These are phyloP conservation scores for Aureobasidium subglaciale DNA, from an alignment of 2,329 filamentous ascomycete genomes.

Conservation along the genomic window DNA sequence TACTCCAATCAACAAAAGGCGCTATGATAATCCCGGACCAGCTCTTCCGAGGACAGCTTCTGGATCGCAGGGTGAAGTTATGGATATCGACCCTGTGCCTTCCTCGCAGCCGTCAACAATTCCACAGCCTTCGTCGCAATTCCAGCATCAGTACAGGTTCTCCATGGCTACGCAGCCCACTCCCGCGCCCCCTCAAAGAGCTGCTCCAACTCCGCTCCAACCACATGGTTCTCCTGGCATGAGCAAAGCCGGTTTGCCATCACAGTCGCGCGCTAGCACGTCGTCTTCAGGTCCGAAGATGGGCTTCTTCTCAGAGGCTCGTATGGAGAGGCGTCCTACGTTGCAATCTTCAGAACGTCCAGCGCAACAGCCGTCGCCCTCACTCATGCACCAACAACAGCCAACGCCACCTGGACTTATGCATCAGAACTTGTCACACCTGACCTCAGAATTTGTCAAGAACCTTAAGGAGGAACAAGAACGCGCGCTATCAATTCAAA, in stretches of 20 bases:
- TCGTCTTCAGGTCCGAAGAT: slow-evolving; percentile 26
- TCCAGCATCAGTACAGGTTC: slow-evolving; percentile 26
- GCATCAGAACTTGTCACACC: slow-evolving; percentile 16
- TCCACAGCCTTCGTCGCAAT: slow-evolving; percentile 10
- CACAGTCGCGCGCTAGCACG: slow-evolving; percentile 16
- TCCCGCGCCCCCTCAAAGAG: slow-evolving; percentile 23
- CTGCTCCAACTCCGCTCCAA: slow-evolving; percentile 20
- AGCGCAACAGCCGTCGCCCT: slow-evolving; percentile 1
- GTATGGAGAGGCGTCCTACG: slow-evolving; percentile 24
- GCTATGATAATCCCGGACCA: slow-evolving; percentile 36
- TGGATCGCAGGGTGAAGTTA: slow-evolving; percentile 36
- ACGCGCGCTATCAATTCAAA: slow-evolving; percentile 23
- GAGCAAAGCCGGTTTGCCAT: slow-evolving; percentile 20
- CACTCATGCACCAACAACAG: slow-evolving; percentile 15
- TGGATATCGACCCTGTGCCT: slow-evolving; percentile 30
- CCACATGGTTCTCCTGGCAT: slow-evolving; percentile 22
- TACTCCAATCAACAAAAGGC: slow-evolving; percentile 40
- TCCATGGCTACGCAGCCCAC: slow-evolving; percentile 26
- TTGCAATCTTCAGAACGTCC: slow-evolving; percentile 18
- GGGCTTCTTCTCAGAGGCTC: slow-evolving; percentile 26
- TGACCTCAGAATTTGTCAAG: slow-evolving; percentile 16
- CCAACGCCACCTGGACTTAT: slow-evolving; percentile 18
- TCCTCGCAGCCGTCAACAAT: slow-evolving; percentile 6
- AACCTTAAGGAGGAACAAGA: slow-evolving; percentile 27
- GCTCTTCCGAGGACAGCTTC: slow-evolving; percentile 34